Evolutionary conservation across 257 asterid species (phyloP).

Genomic region (Striga asiatica): DNA sequence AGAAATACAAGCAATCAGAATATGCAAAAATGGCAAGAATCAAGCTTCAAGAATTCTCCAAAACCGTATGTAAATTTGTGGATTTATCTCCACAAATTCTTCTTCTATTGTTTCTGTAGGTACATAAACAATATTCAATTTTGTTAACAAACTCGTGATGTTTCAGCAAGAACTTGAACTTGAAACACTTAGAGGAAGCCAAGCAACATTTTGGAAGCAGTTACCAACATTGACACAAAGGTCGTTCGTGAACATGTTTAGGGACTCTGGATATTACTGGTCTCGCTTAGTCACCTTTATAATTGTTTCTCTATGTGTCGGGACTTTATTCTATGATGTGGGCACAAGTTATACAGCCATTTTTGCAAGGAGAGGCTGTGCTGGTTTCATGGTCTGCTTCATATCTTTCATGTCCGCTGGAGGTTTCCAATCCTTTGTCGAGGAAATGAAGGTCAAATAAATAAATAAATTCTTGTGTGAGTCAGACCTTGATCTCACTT

Average conservation of each 20-base stretch:
- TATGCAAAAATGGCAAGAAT: slow-evolving; percentile 39
- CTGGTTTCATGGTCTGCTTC: slow-evolving; percentile 81
- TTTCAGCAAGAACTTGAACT: slow-evolving; percentile 60
- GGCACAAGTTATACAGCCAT: slow-evolving; percentile 83
- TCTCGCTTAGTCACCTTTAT: slow-evolving; percentile 65
- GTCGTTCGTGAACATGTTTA: slow-evolving; percentile 70
- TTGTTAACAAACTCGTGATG: not conserved
- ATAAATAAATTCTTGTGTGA: not conserved
- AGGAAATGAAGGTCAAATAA: slow-evolving; percentile 79
- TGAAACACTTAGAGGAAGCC: slow-evolving; percentile 61
- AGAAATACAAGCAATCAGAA: slow-evolving; percentile 54
- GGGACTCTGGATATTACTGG: slow-evolving; percentile 93
- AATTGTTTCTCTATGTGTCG: slow-evolving; percentile 62
- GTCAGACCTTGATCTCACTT: too few relatives aligned
- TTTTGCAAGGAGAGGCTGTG: slow-evolving; percentile 91
- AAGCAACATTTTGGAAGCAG: slow-evolving; percentile 83
- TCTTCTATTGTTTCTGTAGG: too few relatives aligned
- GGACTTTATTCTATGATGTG: slow-evolving; percentile 80
- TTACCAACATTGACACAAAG: slow-evolving; percentile 63
- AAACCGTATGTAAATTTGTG: slow-evolving; percentile 42
- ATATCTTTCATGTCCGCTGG: slow-evolving; percentile 99
- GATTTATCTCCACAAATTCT: too few relatives aligned
- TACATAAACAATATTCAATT: too few relatives aligned
- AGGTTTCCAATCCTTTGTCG: slow-evolving; percentile 95
- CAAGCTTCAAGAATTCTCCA: slow-evolving; percentile 42